Evolutionary conservation across 768 basidiomycete species (phyloP), one percentile per base, ranked within the genome.

Genomic region (Suillus spraguei): DNA sequence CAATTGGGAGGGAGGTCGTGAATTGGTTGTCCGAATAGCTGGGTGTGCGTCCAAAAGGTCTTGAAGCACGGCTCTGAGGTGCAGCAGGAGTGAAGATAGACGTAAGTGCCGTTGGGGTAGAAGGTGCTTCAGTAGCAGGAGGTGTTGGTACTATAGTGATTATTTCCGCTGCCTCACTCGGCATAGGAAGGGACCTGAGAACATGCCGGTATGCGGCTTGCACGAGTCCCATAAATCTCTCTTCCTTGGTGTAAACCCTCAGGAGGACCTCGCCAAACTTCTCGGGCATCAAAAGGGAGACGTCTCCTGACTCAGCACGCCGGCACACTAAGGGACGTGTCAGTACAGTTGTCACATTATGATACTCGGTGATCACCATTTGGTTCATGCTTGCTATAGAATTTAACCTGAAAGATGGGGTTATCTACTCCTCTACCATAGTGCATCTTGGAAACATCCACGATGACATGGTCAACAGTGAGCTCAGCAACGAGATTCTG

Each of bases 401-500:
- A 95, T 70, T 81, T 85, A 60, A 92, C 84, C 17, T 75, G 81
- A 52, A 88, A 82, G 53, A 94, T 70, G 1, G 93, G 93, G 67
- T 91, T 91, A 65, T 78, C 73, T 50, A 85, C 84, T 66, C 83
- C 79, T 86, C 89, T 91, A 4, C 92, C 93, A 68, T 90, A 89
- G 70, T 94, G 93, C 81, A 94, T 81, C n/a, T 72, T 68, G 2
- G 85, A 74, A 16, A 87, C 77, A 58, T 87, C 83, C 24, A 94
- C 89, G 46, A 89, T 83, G 36, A 94, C 79, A 60, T 91, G 83
- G 6, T 80, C 71, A 0, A 76, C 73, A 17, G 65, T 70, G 13
- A 90, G 76, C 10, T 74, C 73, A 5, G 69, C 67, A 41, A 80
- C 75, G 13, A 73, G 68, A 7, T 66, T 72, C 14, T 72, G 65